Evolutionary conservation across 495 filamentous ascomycete species (phyloP).

Genomic region (Penicillium canariense): DNA sequence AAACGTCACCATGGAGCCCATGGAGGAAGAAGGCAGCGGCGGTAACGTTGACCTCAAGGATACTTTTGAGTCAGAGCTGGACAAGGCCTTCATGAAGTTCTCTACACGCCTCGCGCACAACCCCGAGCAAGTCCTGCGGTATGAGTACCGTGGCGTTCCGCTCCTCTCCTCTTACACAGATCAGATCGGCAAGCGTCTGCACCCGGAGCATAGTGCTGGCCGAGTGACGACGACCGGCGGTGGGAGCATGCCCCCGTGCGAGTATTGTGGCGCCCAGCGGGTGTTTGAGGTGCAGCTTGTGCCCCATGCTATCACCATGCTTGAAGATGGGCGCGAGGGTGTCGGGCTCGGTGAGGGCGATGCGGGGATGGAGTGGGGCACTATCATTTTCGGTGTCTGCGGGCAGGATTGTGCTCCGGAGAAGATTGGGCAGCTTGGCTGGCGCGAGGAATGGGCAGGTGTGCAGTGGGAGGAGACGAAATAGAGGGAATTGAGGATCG

Average conservation of each 20-base stretch:
- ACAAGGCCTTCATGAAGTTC: slow-evolving; percentile 86
- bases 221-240: slow-evolving; percentile 31
- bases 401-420: slow-evolving; percentile 61
- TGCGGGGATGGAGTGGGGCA: slow-evolving; percentile 99
- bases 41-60: slow-evolving; percentile 71
- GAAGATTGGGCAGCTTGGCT: slow-evolving; percentile 55
- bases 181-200: slow-evolving; percentile 64
- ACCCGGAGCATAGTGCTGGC: slow-evolving; percentile 27
- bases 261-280: slow-evolving; percentile 67
- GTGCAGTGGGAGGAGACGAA: slow-evolving; percentile 92
- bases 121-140: slow-evolving; percentile 89
- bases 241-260: slow-evolving; percentile 65
- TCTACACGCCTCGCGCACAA: slow-evolving; percentile 87
- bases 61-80: slow-evolving; percentile 76
- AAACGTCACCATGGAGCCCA: slow-evolving; percentile 57
- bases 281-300: slow-evolving; percentile 92
- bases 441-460: slow-evolving; percentile 91
- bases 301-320: slow-evolving; percentile 82
- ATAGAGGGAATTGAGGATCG: slow-evolving; percentile 11
- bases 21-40: slow-evolving; percentile 47
- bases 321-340: slow-evolving; percentile 75
- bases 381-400: slow-evolving; percentile 88
- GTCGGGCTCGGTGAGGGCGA: slow-evolving; percentile 51
- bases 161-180: slow-evolving; percentile 79
- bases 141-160: slow-evolving; percentile 80